phyloP scores from a whole-genome alignment of 371 early-diverging fungal genomes.

The Syncephalastrum racemosum region DNA sequence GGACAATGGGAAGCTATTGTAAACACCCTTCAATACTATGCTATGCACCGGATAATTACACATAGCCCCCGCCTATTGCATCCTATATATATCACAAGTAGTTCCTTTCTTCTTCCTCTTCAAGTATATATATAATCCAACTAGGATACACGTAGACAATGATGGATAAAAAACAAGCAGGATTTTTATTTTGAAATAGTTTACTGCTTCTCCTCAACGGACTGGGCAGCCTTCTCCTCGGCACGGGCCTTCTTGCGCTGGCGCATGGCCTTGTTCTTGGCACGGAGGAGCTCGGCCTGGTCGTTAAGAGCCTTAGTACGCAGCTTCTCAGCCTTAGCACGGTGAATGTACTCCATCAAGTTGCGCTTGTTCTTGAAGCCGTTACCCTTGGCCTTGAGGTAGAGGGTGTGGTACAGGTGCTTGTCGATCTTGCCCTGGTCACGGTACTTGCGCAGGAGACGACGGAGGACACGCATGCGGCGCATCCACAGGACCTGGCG shows the following conservation, averaged over 20 bases:
- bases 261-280: constrained; percentile 94
- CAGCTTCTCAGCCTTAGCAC: constrained; percentile 99
- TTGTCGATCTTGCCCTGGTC: constrained; percentile 98
- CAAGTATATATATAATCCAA: too few species aligned
- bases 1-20: too few species aligned
- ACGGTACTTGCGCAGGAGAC: constrained; percentile 97
- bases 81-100: too few species aligned
- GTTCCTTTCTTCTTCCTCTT: too few species aligned
- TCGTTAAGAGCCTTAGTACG: constrained; percentile 94
- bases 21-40: too few species aligned
- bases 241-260: constrained; percentile 89
- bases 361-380: constrained; percentile 99
- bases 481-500: constrained; percentile 98
- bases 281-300: constrained; percentile 98
- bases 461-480: constrained; percentile 98
- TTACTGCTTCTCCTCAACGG: neutral
- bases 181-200: too few species aligned
- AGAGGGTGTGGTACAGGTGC: constrained; percentile 97
- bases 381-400: constrained; percentile 99
- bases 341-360: constrained; percentile 99
- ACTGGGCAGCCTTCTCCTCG: constrained; percentile 82
- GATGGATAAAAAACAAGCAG: too few species aligned
- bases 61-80: too few species aligned
- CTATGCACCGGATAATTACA: too few species aligned
- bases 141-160: too few species aligned